These are phyloP conservation scores for Podila horticola DNA, from an alignment of 192 early-diverging fungal species.

Conservation along the genomic window DNA sequence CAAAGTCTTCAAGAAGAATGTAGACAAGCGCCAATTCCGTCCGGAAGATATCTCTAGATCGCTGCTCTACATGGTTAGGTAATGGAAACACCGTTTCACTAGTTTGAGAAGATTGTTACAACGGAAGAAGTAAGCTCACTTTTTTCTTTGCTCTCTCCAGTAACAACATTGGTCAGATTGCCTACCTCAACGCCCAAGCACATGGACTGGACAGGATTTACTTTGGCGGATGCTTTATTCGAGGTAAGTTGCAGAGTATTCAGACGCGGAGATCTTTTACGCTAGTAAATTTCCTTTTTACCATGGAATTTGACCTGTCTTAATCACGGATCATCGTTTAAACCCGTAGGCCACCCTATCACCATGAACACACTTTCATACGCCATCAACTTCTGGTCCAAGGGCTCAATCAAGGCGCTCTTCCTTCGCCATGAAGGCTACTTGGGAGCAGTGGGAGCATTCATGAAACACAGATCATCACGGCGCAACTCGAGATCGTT, in stretches of 20 bases:
- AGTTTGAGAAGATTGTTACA: neutral
- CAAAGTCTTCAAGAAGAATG: conserved; percentile 91
- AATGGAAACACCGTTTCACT: conserved; percentile 1
- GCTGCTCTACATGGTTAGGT: conserved; percentile 93
- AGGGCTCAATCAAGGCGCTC: conserved; percentile 91
- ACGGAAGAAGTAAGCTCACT: neutral
- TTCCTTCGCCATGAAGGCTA: conserved; percentile 99
- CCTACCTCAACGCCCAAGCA: conserved; percentile 94
- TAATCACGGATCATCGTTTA: neutral
- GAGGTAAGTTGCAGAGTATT: conserved; percentile 60
- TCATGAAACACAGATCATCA: conserved; percentile 44
- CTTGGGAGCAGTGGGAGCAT: conserved; percentile 92
- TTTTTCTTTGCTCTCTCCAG: conserved; percentile 44
- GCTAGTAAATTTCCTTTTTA: neutral
- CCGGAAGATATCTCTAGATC: conserved; percentile 89
- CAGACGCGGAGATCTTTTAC: neutral
- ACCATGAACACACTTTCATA: conserved; percentile 98
- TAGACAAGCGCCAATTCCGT: conserved; percentile 67
- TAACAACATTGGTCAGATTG: conserved; percentile 99
- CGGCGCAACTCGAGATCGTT: conserved; percentile 51
- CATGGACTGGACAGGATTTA: conserved; percentile 92
- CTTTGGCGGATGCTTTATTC: conserved; percentile 98
- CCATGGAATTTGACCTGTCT: neutral
- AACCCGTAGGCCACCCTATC: conserved; percentile 79
- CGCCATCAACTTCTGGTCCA: conserved; percentile 98